Conservation (phyloP, 495 filamentous ascomycete genomes). For the Penicillium simplicissimum region DNA sequence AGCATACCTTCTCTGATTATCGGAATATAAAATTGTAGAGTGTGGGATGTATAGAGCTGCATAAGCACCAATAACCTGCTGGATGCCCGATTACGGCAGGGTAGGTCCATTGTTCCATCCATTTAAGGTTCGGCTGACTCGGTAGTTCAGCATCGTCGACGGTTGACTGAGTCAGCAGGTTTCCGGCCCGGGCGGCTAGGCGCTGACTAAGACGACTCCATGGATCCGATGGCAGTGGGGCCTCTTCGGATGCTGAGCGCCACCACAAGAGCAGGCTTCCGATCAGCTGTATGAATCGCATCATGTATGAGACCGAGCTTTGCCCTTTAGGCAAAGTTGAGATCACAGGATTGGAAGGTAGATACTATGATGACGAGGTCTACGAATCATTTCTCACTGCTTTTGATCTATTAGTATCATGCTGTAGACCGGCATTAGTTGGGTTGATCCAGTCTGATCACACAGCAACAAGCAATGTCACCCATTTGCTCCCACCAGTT, state of each 20-base stretch:
- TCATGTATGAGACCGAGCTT: too few relatives aligned
- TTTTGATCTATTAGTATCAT: too few relatives aligned
- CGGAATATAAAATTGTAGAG: not conserved
- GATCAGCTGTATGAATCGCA: not conserved
- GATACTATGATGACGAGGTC: too few relatives aligned
- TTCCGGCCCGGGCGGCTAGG: not conserved
- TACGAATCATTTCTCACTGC: too few relatives aligned
- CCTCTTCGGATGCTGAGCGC: constrained; percentile 22
- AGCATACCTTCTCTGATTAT: not conserved
- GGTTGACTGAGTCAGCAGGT: not conserved
- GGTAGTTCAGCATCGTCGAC: not conserved
- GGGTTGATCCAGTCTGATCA: too few relatives aligned
- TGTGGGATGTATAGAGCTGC: not conserved
- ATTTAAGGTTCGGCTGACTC: constrained; percentile 5
- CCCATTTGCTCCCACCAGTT: too few relatives aligned
- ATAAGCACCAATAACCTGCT: constrained; percentile 9
- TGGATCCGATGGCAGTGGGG: constrained; percentile 21
- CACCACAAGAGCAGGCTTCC: constrained; percentile 14
- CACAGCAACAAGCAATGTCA: too few relatives aligned
- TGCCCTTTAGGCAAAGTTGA: too few relatives aligned
- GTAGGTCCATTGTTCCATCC: too few relatives aligned
- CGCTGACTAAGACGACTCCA: constrained; percentile 9
- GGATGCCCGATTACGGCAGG: constrained; percentile 22
- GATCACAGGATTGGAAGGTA: too few relatives aligned
- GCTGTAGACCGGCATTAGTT: too few relatives aligned